These are phyloP conservation scores for Alternaria metachromatica DNA, from an alignment of 2,329 filamentous ascomycete species.

Conservation along the genomic window DNA sequence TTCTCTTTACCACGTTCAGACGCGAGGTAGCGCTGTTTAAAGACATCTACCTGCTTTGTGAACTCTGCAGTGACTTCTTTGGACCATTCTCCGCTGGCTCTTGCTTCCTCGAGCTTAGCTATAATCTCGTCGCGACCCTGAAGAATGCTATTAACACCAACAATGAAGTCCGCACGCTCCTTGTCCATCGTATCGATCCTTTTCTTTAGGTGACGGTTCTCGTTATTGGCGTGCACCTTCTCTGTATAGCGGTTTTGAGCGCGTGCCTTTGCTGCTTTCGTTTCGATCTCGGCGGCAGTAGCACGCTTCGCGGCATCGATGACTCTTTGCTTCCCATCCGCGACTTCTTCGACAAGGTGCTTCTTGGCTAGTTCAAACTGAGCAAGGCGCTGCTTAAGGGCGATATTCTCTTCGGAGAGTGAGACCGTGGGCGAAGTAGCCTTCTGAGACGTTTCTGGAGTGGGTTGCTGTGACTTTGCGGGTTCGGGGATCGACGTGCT, in stretches of 20 bases:
- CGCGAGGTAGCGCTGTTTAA: background rate
- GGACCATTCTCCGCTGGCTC: background rate
- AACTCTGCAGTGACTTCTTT: background rate
- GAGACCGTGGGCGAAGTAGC: background rate
- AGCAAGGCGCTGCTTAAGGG: slow-evolving; percentile 1
- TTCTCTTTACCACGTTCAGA: background rate
- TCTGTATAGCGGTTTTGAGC: slow-evolving; percentile 10
- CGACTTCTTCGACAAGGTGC: background rate
- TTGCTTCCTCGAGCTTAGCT: background rate
- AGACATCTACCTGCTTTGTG: background rate
- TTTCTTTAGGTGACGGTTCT: background rate
- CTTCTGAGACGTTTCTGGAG: background rate
- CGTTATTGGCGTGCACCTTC: slow-evolving; percentile 11
- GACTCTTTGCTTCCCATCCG: background rate
- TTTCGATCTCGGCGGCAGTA: background rate
- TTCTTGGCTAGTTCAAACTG: background rate
- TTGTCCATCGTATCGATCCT: background rate
- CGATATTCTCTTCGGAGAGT: background rate
- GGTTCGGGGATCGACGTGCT: background rate
- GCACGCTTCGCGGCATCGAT: background rate
- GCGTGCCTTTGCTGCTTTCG: slow-evolving; percentile 1
- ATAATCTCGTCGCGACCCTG: background rate
- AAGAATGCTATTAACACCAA: background rate
- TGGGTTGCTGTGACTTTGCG: background rate
- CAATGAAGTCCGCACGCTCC: background rate